A percentile compares a stretch with the other conserved stretches of the same genome.
These are phyloP conservation scores for Boletus barrowsii DNA, from an alignment of 768 basidiomycete species.

Conservation along the genomic window DNA sequence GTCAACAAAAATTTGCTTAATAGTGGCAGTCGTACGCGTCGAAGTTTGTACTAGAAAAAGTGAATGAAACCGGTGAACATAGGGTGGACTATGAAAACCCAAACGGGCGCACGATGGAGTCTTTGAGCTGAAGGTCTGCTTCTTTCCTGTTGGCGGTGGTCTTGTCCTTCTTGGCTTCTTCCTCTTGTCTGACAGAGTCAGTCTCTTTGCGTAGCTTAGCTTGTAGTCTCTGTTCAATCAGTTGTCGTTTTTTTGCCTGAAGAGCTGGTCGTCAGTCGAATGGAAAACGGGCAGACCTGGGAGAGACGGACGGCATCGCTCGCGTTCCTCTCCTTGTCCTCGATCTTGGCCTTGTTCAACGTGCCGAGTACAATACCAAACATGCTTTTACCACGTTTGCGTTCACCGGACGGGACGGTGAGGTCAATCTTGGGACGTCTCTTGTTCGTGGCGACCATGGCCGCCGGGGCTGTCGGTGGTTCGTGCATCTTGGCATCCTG, in stretches of 20 bases:
- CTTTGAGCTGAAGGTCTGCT: conserved; percentile 77
- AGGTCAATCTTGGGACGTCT: conserved; percentile 77
- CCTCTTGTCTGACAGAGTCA: conserved; percentile 79
- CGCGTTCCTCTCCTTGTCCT: conserved; percentile 81
- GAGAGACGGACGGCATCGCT: conserved; percentile 66
- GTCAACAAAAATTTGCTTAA: conserved; percentile 75
- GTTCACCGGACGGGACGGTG: conserved; percentile 50
- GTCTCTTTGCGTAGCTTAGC: conserved; percentile 81
- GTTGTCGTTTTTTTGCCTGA: conserved; percentile 79
- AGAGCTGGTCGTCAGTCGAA: conserved; percentile 5
- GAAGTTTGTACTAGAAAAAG: conserved; percentile 62
- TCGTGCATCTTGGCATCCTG: conserved; percentile 37
- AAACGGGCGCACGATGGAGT: conserved; percentile 62
- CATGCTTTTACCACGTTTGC: conserved; percentile 85
- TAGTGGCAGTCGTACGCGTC: conserved; percentile 66
- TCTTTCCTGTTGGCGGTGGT: conserved; percentile 72
- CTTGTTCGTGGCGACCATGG: conserved; percentile 44
- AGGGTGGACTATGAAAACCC: background rate
- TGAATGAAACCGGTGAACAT: background rate
- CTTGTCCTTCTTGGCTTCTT: conserved; percentile 86
- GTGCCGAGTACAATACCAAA: conserved; percentile 82
- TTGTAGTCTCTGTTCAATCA: conserved; percentile 83
- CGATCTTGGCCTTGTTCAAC: conserved; percentile 82
- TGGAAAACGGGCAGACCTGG: background rate
- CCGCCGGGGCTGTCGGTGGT: conserved; percentile 44